These are phyloP conservation scores for Gentiana dahurica DNA, from an alignment of 257 asterid genomes.

Conservation along the genomic window DNA sequence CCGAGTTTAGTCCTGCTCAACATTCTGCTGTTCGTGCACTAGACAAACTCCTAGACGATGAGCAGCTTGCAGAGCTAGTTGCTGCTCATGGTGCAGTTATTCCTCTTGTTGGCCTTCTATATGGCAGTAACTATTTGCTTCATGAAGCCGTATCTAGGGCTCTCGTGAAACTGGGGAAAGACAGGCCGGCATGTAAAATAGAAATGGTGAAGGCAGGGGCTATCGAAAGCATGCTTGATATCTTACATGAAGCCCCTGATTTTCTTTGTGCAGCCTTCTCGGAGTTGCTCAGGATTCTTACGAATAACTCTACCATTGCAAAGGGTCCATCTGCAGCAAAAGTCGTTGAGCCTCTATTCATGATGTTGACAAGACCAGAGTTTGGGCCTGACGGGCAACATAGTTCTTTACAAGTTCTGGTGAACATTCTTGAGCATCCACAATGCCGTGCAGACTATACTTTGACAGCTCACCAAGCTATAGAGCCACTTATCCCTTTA, in stretches of 20 bases:
- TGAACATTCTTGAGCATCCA: constrained; percentile 88
- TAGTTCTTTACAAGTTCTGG: constrained; percentile 86
- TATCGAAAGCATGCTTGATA: constrained; percentile 66
- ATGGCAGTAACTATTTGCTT: constrained; percentile 68
- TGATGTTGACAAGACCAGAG: constrained; percentile 58
- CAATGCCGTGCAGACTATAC: constrained; percentile 80
- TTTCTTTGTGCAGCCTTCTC: constrained; percentile 89
- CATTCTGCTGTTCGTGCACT: constrained; percentile 80
- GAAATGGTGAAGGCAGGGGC: constrained; percentile 98
- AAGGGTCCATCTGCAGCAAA: constrained; percentile 95
- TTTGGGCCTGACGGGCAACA: constrained; percentile 94
- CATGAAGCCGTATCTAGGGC: constrained; percentile 91
- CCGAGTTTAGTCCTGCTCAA: constrained; percentile 77
- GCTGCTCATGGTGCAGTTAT: constrained; percentile 97
- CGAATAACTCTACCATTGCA: constrained; percentile 92
- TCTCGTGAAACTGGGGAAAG: constrained; percentile 92
- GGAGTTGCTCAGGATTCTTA: constrained; percentile 85
- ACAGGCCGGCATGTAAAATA: constrained; percentile 90
- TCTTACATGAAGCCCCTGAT: constrained; percentile 91
- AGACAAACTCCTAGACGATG: constrained; percentile 85
- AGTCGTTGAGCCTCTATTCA: constrained; percentile 87
- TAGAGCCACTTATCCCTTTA: constrained; percentile 79
- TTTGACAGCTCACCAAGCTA: constrained; percentile 70
- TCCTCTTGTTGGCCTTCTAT: constrained; percentile 88
- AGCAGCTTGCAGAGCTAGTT: constrained; percentile 89